Evolutionary conservation across 345 rosid genomes (phyloP).

Genomic region (Pelargonium nanum): DNA sequence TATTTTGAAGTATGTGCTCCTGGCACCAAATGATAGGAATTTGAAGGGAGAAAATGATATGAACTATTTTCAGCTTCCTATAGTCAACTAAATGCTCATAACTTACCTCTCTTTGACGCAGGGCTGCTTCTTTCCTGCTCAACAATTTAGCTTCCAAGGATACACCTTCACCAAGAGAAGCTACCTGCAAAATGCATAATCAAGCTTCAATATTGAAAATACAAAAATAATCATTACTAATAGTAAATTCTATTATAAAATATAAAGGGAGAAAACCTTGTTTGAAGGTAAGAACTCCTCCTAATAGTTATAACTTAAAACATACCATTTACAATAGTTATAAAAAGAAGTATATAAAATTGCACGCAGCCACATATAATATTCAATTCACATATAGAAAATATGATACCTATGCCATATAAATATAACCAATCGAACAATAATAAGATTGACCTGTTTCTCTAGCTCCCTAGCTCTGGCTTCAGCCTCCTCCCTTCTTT

Average conservation of each 20-base stretch:
- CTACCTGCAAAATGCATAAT: slow-evolving; percentile 41
- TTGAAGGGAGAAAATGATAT: slow-evolving; percentile 5
- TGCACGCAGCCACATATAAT: too few species aligned
- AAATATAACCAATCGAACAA: not conserved
- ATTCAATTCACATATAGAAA: not conserved
- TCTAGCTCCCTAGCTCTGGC: slow-evolving; percentile 94
- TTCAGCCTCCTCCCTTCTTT: slow-evolving; percentile 73
- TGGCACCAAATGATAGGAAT: not conserved
- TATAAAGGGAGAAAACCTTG: too few species aligned
- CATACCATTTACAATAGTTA: too few species aligned
- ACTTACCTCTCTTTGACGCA: slow-evolving; percentile 81
- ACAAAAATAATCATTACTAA: too few species aligned
- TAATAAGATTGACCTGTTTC: slow-evolving; percentile 55
- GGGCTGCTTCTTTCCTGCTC: slow-evolving; percentile 90
- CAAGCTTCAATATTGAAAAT: not conserved
- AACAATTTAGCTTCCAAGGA: slow-evolving; percentile 88
- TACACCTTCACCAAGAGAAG: slow-evolving; percentile 91
- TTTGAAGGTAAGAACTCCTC: not conserved
- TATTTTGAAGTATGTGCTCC: not conserved
- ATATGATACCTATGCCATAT: not conserved
- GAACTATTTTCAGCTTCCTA: not conserved
- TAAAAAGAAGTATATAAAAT: too few species aligned
- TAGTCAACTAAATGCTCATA: slow-evolving; percentile 2
- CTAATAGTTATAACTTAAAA: not conserved
- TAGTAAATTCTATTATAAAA: too few species aligned